These are phyloP conservation scores for Neopestalotiopsis sp. DNA, from an alignment of 2,329 filamentous ascomycete genomes.

Conservation along the genomic window DNA sequence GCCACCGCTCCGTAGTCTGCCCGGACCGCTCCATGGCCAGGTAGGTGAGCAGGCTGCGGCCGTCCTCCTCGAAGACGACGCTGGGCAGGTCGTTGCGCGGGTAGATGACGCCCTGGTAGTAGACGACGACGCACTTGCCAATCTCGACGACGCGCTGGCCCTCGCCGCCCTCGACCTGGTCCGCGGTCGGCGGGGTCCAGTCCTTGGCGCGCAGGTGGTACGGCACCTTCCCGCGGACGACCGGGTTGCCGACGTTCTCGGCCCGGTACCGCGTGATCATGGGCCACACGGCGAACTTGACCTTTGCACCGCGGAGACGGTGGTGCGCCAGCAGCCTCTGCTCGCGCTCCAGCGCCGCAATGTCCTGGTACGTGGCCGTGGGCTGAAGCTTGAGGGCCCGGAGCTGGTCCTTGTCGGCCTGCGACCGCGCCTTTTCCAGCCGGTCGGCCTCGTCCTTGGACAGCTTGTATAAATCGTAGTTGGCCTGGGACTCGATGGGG, in stretches of 20 bases:
- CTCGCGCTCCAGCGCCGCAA: slow-evolving; percentile 18
- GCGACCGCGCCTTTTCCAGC: slow-evolving; percentile 25
- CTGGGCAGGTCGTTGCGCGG: slow-evolving; percentile 5
- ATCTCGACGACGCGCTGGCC: slow-evolving; percentile 34
- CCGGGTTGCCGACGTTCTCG: slow-evolving; percentile 26
- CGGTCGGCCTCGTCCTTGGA: slow-evolving; percentile 28
- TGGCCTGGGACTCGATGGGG: slow-evolving; percentile 30
- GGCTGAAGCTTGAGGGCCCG: background rate
- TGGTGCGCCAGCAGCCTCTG: slow-evolving; percentile 25
- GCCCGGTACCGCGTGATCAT: slow-evolving; percentile 34
- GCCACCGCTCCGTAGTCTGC: background rate
- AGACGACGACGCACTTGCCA: slow-evolving; percentile 32
- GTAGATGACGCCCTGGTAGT: slow-evolving; percentile 39
- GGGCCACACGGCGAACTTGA: slow-evolving; percentile 40
- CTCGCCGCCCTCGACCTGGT: slow-evolving; percentile 21
- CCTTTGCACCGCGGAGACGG: slow-evolving; percentile 35
- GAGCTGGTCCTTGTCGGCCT: slow-evolving; percentile 10
- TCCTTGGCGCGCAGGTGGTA: background rate
- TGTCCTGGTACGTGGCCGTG: slow-evolving; percentile 13
- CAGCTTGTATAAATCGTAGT: slow-evolving; percentile 27
- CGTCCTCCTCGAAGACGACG: background rate
- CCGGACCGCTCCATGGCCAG: background rate
- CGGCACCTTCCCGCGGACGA: background rate
- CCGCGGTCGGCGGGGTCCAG: background rate
- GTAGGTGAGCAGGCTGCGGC: background rate